Evolutionary conservation across 2,329 filamentous ascomycete species (phyloP).

Genomic region (Chaetomium sp.): DNA sequence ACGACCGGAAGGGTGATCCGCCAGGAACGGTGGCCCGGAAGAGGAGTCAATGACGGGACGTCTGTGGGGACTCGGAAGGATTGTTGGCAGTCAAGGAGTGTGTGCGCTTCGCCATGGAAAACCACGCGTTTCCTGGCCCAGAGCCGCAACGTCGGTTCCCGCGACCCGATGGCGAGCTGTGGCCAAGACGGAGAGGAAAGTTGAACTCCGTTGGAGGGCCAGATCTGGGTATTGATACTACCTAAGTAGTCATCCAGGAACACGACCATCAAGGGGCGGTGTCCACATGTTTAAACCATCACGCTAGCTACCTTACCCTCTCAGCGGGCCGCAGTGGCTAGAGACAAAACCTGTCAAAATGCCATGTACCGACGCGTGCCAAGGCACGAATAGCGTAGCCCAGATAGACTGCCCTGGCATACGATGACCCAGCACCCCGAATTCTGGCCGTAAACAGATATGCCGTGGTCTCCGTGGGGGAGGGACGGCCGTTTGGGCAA

Average conservation of each 20-base stretch:
- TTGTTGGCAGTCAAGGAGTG: background rate
- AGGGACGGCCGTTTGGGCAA: conserved; percentile 11
- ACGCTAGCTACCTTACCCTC: background rate
- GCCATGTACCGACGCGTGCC: conserved; percentile 32
- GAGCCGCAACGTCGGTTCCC: conserved; percentile 32
- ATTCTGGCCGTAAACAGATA: conserved; percentile 10
- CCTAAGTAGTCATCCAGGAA: conserved; percentile 28
- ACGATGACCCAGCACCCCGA: conserved; percentile 1
- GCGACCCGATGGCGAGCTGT: conserved; percentile 29
- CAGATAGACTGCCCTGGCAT: conserved; percentile 16
- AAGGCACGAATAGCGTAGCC: conserved; percentile 28
- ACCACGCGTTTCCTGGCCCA: conserved; percentile 26
- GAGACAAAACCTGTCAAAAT: conserved; percentile 12
- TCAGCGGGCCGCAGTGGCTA: conserved; percentile 19
- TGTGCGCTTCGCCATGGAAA: background rate
- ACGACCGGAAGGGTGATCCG: conserved; percentile 14
- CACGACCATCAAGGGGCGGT: conserved; percentile 6
- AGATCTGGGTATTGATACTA: conserved; percentile 27
- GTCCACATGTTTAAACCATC: conserved; percentile 20
- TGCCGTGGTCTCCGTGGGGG: conserved; percentile 24
- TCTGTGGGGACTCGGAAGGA: background rate
- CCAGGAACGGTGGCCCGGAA: conserved; percentile 4
- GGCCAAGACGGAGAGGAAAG: conserved; percentile 28
- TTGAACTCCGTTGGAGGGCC: conserved; percentile 10
- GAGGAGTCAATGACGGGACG: conserved; percentile 14